These are phyloP conservation scores for Gelatoporia subvermispora DNA, from an alignment of 768 basidiomycete genomes.

Conservation along the genomic window DNA sequence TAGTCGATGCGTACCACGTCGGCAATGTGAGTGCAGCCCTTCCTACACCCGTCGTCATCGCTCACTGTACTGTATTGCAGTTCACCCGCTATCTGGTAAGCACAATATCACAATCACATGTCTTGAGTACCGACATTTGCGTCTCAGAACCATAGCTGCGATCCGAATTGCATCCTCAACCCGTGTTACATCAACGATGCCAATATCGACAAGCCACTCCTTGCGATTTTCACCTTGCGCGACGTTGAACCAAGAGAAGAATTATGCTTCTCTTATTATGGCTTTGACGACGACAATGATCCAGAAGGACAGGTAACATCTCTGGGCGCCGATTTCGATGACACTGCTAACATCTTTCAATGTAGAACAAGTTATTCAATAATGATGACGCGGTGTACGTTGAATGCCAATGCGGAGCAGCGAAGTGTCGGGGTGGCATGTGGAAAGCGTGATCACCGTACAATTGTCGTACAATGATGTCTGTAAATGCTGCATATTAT, in stretches of 20 bases:
- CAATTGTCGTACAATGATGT: not conserved
- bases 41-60: not conserved
- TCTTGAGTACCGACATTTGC: not conserved
- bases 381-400: slow-evolving; percentile 40
- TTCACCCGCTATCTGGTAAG: slow-evolving; percentile 87
- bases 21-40: slow-evolving; percentile 59
- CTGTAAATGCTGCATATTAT: not conserved
- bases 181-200: slow-evolving; percentile 77
- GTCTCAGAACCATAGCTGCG: slow-evolving; percentile 83
- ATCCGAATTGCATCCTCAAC: slow-evolving; percentile 74
- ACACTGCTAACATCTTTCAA: slow-evolving; percentile 1
- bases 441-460: slow-evolving; percentile 18
- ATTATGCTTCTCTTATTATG: slow-evolving; percentile 72
- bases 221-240: slow-evolving; percentile 60
- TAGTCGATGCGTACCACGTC: slow-evolving; percentile 84
- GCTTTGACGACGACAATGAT: slow-evolving; percentile 35
- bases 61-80: slow-evolving; percentile 33
- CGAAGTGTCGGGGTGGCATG: slow-evolving; percentile 43
- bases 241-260: slow-evolving; percentile 67
- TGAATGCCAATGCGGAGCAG: slow-evolving; percentile 46
- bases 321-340: not conserved
- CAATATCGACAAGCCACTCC: slow-evolving; percentile 61
- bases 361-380: slow-evolving; percentile 6
- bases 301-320: slow-evolving; percentile 1
- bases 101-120: slow-evolving; percentile 3